Evolutionary conservation across 1,284 basidiomycete species (phyloP).

Genomic region (Psilocybe mexicana): DNA sequence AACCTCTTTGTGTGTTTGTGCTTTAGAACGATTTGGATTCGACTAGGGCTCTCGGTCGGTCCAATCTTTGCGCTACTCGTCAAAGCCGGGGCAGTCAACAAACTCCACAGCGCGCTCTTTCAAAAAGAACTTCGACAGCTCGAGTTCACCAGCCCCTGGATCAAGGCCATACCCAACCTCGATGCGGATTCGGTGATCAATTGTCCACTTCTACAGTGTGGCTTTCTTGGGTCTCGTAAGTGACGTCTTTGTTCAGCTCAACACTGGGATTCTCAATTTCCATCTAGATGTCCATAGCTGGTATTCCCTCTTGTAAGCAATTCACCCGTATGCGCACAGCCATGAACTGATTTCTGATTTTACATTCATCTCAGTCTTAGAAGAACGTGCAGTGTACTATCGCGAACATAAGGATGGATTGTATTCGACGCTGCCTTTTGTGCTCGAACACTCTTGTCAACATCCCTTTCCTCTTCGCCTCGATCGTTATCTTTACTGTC

Average conservation of each 20-base stretch:
- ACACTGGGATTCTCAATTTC: not conserved
- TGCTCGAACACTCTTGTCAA: slow-evolving; percentile 59
- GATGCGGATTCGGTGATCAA: slow-evolving; percentile 38
- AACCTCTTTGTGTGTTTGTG: not conserved
- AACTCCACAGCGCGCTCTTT: too few relatives aligned
- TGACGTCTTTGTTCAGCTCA: not conserved
- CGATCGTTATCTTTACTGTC: slow-evolving; percentile 43
- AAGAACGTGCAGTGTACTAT: slow-evolving; percentile 54
- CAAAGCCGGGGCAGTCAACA: too few relatives aligned
- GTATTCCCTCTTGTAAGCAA: slow-evolving; percentile 44
- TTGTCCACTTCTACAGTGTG: slow-evolving; percentile 52
- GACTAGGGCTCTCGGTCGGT: slow-evolving; percentile 34
- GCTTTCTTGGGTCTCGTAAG: slow-evolving; percentile 62
- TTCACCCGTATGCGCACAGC: not conserved
- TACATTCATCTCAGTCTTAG: slow-evolving; percentile 35
- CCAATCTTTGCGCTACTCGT: too few relatives aligned
- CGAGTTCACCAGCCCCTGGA: too few relatives aligned
- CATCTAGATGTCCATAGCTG: slow-evolving; percentile 48
- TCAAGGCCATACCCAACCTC: too few relatives aligned
- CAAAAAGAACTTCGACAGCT: too few relatives aligned
- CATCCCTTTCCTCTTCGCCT: slow-evolving; percentile 57
- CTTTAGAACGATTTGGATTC: slow-evolving; percentile 55
- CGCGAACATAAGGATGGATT: slow-evolving; percentile 57
- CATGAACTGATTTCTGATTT: not conserved
- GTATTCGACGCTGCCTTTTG: slow-evolving; percentile 52